Evolutionary conservation across 2,329 filamentous ascomycete species (phyloP), one percentile per base, ranked within the genome.

Genomic region (Lasiodiplodia sp.): DNA sequence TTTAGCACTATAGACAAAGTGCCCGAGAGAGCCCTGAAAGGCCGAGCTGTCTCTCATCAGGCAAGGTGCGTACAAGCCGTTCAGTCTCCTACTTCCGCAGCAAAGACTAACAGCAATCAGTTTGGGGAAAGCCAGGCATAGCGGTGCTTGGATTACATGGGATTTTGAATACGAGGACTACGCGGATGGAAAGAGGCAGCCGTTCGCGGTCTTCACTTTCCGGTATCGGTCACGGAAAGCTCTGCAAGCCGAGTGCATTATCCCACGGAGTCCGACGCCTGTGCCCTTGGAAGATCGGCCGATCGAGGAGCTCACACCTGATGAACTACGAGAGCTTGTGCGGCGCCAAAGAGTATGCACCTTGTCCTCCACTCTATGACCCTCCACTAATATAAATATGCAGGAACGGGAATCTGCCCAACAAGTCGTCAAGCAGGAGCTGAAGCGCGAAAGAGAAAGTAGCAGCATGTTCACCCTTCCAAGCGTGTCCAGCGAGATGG

Each of bases 171-270:
- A 64, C 25, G 60, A 64, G 3, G 60, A 64, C 25, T 52, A 64
- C n/a, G 3, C 25, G n/a, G 47, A 64, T 10, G 60, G 60, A 5
- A 64, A 28, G 21, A 56, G 69, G 2, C 23, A 52, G 2, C 75
- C 76, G 0, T 64, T 75, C 31, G 73, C 72, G 7, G 69, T 57
- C 5, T 77, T 77, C 62, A 71, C 70, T 25, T 77, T 78, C 69
- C 73, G 72, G 52, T 78, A 78, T 63, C 71, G 75, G 4, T 75
- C 75, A 14, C 49, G 40, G 76, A 75, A 69, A 16, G 69, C 73
- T 25, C 72, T 82, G 0, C 74, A 79, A 66, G 72, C 74, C 1
- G 73, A 81, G 4, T 55, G 75, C 12, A 71, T 82, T 25, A 75
- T 81, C 21, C 74, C 73, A 3, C 72, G 75, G 12, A 73, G 66